A percentile compares a stretch with the other conserved stretches of the same genome.
Evolutionary conservation across 495 filamentous ascomycete species (phyloP).

Genomic region (Penicillium maclennaniae): DNA sequence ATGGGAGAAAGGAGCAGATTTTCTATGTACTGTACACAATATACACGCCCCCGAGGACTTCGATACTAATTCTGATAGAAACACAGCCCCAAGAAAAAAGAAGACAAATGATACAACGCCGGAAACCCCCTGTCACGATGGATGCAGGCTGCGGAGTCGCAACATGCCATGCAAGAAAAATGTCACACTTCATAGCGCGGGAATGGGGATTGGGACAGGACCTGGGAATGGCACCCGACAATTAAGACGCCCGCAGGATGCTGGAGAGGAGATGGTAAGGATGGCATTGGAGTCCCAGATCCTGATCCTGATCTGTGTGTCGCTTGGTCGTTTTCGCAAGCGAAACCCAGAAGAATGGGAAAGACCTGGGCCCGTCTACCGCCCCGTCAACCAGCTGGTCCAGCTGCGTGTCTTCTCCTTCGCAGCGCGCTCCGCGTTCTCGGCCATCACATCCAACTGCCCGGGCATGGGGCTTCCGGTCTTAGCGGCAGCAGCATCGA

Average conservation of each 20-base stretch:
- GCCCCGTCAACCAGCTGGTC: slow-evolving; percentile 44
- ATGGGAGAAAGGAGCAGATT: slow-evolving; percentile 19
- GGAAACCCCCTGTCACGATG: slow-evolving; percentile 27
- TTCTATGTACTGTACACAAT: slow-evolving; percentile 37
- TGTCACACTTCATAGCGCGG: slow-evolving; percentile 10
- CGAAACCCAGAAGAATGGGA: not conserved
- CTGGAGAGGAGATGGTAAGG: not conserved
- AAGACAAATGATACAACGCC: slow-evolving; percentile 25
- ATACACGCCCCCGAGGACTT: slow-evolving; percentile 17
- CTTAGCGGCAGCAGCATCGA: slow-evolving; percentile 17
- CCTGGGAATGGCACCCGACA: not conserved
- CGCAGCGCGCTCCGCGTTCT: slow-evolving; percentile 38
- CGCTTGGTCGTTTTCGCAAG: not conserved
- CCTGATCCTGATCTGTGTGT: not conserved
- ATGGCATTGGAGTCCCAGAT: not conserved
- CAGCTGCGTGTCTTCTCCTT: slow-evolving; percentile 41
- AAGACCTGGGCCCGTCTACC: slow-evolving; percentile 17
- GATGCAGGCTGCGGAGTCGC: slow-evolving; percentile 19
- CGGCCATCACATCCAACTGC: slow-evolving; percentile 39
- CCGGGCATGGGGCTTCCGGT: slow-evolving; percentile 24
- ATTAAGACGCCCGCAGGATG: not conserved
- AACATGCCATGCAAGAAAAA: slow-evolving; percentile 28
- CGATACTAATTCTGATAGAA: slow-evolving; percentile 11
- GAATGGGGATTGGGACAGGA: not conserved
- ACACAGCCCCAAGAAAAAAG: slow-evolving; percentile 10